Base-by-base conservation (phyloP, 345 rosid genomes). In the Boechera retrofracta region DNA sequence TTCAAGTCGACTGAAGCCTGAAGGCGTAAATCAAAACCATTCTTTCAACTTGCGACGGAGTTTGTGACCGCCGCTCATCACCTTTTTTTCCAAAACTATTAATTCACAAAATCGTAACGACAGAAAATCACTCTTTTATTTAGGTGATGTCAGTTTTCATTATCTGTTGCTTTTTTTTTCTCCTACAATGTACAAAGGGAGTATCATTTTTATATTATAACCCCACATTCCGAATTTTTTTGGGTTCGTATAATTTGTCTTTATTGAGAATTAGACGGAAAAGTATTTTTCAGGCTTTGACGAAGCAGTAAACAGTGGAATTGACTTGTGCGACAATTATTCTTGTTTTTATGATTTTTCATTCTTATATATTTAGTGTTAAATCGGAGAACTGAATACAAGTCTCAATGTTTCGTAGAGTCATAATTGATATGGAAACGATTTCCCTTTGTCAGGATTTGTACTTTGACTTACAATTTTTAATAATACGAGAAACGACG, bases 291-390 rank as follows among this genome's bases (percentile, higher is more conserved):
- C 32, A 66, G 67, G 35, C 4, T 59, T 49, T 41, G 66, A 60
- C 59, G 29, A 68, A 75, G 31, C 62, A 53, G 55, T 76, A 60
- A 60, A 39, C 24, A 18, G 28, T 36, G 10, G 60, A 67, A 58
- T 36, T 48, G 73, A 51, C 73, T 67, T 61, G 48, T 63, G 64
- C 49, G 80, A 69, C 75, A 69, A 61, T 76, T 76, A 53, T 76
- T 63, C 79, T 76, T 45, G 13, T 13, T 52, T 76, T 52, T 18
- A 39, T 69, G 35, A 32, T 60, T 39, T 68, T 66, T 10, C 18
- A 5, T 21, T 76, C 52, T 42, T 44, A 29, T 53, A 49, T 6
- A 18, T 60, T 29, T 18, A 49, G 62, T 68, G 26, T 39, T 54
- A 55, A 69, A 3, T n/a, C 11, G 12, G 10, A 45, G 36, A 75